Evolutionary conservation across 495 filamentous ascomycete genomes (phyloP).

Genomic region (Penicillium desertorum): DNA sequence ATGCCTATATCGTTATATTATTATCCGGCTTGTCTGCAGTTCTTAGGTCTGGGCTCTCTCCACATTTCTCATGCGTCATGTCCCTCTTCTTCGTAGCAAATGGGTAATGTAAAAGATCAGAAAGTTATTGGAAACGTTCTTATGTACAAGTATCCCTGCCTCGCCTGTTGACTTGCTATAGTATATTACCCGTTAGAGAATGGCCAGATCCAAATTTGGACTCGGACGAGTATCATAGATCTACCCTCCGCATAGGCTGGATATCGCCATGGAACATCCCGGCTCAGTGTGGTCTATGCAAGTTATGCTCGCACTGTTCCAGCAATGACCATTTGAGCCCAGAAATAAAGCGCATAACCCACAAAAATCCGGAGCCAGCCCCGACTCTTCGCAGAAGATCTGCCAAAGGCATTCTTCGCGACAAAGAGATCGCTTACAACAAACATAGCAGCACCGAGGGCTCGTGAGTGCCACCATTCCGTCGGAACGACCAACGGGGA

Average conservation of each 20-base stretch:
- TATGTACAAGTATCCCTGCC: background rate
- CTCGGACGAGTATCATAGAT: background rate
- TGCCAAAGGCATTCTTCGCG: conserved; percentile 20
- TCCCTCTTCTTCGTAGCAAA: too few relatives aligned
- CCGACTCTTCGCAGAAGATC: background rate
- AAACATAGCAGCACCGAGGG: conserved; percentile 18
- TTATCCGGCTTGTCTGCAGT: too few relatives aligned
- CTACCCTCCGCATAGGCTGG: background rate
- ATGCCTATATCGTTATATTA: too few relatives aligned
- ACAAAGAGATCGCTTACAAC: conserved; percentile 19
- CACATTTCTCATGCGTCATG: too few relatives aligned
- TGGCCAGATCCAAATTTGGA: background rate
- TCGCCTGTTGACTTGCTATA: too few relatives aligned
- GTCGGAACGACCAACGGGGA: background rate
- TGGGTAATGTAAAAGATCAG: too few relatives aligned
- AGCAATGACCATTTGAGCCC: conserved; percentile 20
- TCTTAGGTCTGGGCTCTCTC: too few relatives aligned
- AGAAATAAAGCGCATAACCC: conserved; percentile 20
- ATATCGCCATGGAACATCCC: background rate
- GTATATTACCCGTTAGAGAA: background rate
- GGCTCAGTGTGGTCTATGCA: background rate
- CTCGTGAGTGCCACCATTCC: conserved; percentile 11
- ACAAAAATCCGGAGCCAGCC: conserved; percentile 4
- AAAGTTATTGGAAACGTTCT: background rate
- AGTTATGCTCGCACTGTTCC: conserved; percentile 14